Conservation (phyloP, 352 stramenopile species). For the Phytophthora lateralis region DNA sequence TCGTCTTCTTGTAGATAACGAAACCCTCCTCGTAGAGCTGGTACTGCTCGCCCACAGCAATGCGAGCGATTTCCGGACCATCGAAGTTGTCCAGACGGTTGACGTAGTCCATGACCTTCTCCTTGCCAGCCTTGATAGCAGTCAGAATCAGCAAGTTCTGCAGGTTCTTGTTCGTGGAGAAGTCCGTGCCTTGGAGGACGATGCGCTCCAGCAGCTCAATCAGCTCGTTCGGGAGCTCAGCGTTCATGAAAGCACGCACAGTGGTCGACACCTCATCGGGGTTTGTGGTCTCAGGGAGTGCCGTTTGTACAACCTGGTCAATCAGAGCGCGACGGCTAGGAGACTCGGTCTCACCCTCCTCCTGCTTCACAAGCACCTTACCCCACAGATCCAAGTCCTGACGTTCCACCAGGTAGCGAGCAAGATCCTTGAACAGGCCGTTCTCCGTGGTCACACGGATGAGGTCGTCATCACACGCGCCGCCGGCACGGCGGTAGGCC, state of each 20-base stretch:
- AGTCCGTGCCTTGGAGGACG: conserved; percentile 99
- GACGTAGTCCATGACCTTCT: conserved; percentile 99
- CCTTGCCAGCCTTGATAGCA: conserved; percentile 97
- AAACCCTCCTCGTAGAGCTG: conserved; percentile 99
- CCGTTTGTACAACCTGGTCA: conserved; percentile 99
- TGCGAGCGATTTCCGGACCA: conserved; percentile 98
- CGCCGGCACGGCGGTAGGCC: conserved; percentile 98
- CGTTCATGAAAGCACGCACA: conserved; percentile 99
- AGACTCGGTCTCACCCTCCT: conserved; percentile 92
- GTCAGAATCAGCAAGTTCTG: conserved; percentile 99
- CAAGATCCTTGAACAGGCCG: conserved; percentile 99
- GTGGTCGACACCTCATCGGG: conserved; percentile 99
- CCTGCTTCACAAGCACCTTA: conserved; percentile 93
- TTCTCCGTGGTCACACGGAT: conserved; percentile 99
- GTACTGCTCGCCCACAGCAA: conserved; percentile 98
- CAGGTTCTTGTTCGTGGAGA: conserved; percentile 99
- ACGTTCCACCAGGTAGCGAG: conserved; percentile 98
- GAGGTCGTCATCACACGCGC: conserved; percentile 99
- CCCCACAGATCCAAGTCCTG: conserved; percentile 99
- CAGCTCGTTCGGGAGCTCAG: conserved; percentile 98
- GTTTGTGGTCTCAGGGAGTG: conserved; percentile 98
- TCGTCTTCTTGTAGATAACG: conserved; percentile 99
- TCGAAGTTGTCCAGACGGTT: conserved; percentile 99
- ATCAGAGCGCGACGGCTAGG: conserved; percentile 96
- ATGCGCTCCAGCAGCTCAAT: conserved; percentile 99